These are phyloP conservation scores for Ustilago esculenta DNA, from an alignment of 1,284 basidiomycete genomes.

Conservation along the genomic window DNA sequence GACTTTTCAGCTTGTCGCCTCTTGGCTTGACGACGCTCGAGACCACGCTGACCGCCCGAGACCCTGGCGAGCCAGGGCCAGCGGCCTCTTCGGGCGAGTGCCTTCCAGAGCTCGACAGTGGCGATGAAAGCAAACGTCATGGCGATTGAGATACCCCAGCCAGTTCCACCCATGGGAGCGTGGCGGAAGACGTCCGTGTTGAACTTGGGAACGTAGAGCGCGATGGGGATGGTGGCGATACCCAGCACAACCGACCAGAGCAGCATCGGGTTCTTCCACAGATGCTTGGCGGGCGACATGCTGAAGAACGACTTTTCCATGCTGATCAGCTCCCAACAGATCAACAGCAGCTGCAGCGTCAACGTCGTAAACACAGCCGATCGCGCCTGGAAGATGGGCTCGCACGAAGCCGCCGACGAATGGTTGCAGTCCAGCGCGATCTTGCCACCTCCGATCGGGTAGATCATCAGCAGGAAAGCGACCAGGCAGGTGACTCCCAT, in stretches of 20 bases:
- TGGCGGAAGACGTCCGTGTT: conserved; percentile 59
- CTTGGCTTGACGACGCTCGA: conserved; percentile 37
- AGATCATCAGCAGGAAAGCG: conserved; percentile 60
- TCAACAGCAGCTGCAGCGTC: conserved; percentile 55
- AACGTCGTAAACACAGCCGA: conserved; percentile 57
- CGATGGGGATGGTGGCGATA: conserved; percentile 52
- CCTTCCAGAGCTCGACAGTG: conserved; percentile 58
- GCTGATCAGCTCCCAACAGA: conserved; percentile 61
- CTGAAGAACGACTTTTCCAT: conserved; percentile 58
- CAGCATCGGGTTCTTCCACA: conserved; percentile 57
- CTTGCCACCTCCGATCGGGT: conserved; percentile 50
- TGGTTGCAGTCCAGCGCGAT: conserved; percentile 57
- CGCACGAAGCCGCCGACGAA: conserved; percentile 44
- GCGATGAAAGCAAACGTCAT: conserved; percentile 48
- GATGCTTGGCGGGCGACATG: conserved; percentile 50
- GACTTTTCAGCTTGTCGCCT: conserved; percentile 23
- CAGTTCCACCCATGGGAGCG: conserved; percentile 47
- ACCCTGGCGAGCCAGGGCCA: conserved; percentile 59
- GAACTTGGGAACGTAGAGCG: conserved; percentile 60
- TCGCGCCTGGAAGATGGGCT: conserved; percentile 58
- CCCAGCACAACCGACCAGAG: conserved; percentile 58
- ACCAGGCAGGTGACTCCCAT: conserved; percentile 61
- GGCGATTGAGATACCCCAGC: conserved; percentile 56
- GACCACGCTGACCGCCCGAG: conserved; percentile 52
- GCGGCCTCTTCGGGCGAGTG: conserved; percentile 46